These are phyloP conservation scores for Aspergillus egyptiacus DNA, from an alignment of 495 filamentous ascomycete genomes.

Conservation along the genomic window DNA sequence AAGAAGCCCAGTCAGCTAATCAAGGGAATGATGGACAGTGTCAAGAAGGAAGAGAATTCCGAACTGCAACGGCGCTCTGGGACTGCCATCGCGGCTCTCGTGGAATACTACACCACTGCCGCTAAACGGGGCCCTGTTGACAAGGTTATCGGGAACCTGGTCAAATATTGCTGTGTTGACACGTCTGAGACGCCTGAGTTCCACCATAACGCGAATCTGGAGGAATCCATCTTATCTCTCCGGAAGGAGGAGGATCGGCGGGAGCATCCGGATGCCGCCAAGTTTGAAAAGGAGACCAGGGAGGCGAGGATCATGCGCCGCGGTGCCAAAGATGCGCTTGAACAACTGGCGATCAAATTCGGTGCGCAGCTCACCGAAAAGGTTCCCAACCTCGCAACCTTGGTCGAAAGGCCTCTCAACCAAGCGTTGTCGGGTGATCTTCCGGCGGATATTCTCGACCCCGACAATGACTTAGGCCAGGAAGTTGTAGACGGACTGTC, in stretches of 20 bases:
- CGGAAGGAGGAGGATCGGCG: slow-evolving; percentile 95
- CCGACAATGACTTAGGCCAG: slow-evolving; percentile 70
- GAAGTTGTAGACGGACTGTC: slow-evolving; percentile 91
- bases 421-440: slow-evolving; percentile 69
- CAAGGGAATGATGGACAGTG: slow-evolving; percentile 95
- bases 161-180: slow-evolving; percentile 95
- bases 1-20: slow-evolving; percentile 89
- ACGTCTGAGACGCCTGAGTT: slow-evolving; percentile 97
- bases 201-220: slow-evolving; percentile 64
- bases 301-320: slow-evolving; percentile 82
- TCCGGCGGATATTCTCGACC: slow-evolving; percentile 60
- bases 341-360: slow-evolving; percentile 76
- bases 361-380: slow-evolving; percentile 66
- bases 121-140: slow-evolving; percentile 76
- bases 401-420: slow-evolving; percentile 76
- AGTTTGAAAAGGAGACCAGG: slow-evolving; percentile 79
- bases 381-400: slow-evolving; percentile 68
- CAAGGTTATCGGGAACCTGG: slow-evolving; percentile 87
- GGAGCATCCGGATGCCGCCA: slow-evolving; percentile 82
- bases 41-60: slow-evolving; percentile 88
- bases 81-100: slow-evolving; percentile 69
- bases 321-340: slow-evolving; percentile 90
- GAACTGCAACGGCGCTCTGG: slow-evolving; percentile 88
- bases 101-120: slow-evolving; percentile 73
- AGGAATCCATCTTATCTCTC: slow-evolving; percentile 77